Percentiles rank a stretch among this genome's conserved stretches.
Conservation (phyloP, 2,329 filamentous ascomycete species). For the Coniochaeta sp. region DNA sequence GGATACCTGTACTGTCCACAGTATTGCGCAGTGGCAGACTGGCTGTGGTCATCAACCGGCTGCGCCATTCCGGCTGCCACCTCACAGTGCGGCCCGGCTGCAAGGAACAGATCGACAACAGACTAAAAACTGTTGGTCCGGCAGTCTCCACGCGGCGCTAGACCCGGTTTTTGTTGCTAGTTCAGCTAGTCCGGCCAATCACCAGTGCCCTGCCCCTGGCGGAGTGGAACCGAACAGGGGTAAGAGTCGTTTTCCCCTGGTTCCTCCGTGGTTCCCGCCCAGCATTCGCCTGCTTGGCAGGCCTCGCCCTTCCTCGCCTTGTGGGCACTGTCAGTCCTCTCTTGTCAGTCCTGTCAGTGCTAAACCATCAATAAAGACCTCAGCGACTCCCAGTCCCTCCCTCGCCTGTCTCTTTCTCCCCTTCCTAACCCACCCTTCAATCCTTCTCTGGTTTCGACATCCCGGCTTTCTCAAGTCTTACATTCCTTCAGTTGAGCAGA, state of each 20-base stretch:
- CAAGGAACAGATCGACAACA: background rate
- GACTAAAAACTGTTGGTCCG: background rate
- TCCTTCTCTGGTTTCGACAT: background rate
- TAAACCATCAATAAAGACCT: background rate
- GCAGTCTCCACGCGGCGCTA: background rate
- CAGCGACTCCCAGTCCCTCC: background rate
- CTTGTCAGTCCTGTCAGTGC: too few relatives aligned
- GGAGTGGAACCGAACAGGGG: background rate
- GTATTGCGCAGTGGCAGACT: too few relatives aligned
- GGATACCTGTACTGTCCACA: too few relatives aligned
- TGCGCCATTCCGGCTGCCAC: background rate
- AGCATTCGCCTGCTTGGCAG: background rate
- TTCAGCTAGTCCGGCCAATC: background rate
- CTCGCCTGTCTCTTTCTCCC: background rate
- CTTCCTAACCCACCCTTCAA: background rate
- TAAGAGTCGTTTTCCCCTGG: background rate
- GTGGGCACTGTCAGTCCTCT: background rate
- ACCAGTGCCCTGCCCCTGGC: background rate
- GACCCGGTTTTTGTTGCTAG: background rate
- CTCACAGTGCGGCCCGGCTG: background rate
- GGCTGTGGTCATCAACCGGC: too few relatives aligned
- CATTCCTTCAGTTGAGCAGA: slow-evolving; percentile 16
- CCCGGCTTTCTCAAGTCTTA: slow-evolving; percentile 7
- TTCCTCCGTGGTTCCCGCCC: background rate
- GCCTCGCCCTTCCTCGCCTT: background rate